phyloP scores from a whole-genome alignment of 352 stramenopile genomes.

The Pythium volutum region DNA sequence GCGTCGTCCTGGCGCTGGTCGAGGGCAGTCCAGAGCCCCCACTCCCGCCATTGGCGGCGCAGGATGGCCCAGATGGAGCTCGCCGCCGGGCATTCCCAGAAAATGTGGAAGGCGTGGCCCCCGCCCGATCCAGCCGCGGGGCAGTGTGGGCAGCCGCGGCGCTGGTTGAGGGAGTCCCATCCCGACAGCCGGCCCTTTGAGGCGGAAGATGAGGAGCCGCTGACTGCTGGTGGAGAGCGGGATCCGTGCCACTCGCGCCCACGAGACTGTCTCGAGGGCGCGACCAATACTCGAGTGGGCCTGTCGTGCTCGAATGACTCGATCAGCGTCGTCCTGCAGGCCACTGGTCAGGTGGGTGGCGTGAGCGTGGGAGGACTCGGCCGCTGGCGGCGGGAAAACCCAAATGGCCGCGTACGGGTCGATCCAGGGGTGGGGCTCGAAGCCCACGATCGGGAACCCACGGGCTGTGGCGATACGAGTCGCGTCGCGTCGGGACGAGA shows the following conservation, averaged over 20 bases:
- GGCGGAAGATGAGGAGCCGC: background rate
- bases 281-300: no score
- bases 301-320: no score
- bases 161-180: background rate
- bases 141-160: constrained; percentile 6
- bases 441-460: background rate
- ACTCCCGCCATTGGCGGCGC: background rate
- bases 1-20: background rate
- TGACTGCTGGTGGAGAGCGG: background rate
- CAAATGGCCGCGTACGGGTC: background rate
- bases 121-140: background rate
- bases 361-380: no score
- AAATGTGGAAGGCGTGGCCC: background rate
- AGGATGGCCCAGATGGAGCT: background rate
- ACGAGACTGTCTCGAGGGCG: background rate
- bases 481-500: no score
- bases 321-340: no score
- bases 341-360: background rate
- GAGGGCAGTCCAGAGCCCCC: background rate
- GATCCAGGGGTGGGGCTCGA: background rate
- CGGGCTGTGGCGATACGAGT: background rate
- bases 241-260: background rate
- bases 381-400: no score
- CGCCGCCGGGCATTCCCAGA: background rate
- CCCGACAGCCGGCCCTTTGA: background rate